These are phyloP conservation scores for Carex kokanica DNA, from an alignment of 176 grass and related monocot genomes.

Conservation along the genomic window DNA sequence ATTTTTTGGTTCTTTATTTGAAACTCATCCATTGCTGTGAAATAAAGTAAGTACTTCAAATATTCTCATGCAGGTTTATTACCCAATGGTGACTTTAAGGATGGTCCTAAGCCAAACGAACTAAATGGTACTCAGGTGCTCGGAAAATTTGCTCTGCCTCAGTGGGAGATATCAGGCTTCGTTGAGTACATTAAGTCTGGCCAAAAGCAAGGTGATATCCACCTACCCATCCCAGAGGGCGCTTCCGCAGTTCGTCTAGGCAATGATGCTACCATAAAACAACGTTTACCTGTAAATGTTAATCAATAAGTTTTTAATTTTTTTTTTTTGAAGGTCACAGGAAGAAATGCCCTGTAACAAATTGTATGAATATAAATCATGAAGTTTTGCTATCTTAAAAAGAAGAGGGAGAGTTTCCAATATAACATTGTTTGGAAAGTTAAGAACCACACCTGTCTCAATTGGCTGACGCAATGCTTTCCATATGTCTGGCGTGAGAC, in stretches of 20 bases:
- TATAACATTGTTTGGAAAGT: too few species aligned
- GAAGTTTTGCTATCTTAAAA: too few species aligned
- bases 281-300: constrained; percentile 44
- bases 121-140: constrained; percentile 66
- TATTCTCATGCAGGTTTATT: constrained; percentile 52
- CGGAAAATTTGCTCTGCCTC: constrained; percentile 41
- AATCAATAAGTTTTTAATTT: background rate
- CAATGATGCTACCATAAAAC: constrained; percentile 76
- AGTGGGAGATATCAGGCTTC: constrained; percentile 62
- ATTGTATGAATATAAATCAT: too few species aligned
- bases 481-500: too few species aligned
- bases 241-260: constrained; percentile 57
- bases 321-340: background rate
- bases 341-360: background rate
- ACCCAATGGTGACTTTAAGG: constrained; percentile 82
- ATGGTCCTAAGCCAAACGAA: constrained; percentile 37
- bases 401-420: too few species aligned
- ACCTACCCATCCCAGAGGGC: constrained; percentile 74
- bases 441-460: too few species aligned
- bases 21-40: background rate
- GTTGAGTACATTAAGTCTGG: constrained; percentile 94
- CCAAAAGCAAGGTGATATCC: constrained; percentile 84
- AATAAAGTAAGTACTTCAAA: background rate
- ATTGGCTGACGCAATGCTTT: too few species aligned
- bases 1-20: background rate